These are phyloP conservation scores for Pyrus communis DNA, from an alignment of 306 rosid genomes.

Conservation along the genomic window DNA sequence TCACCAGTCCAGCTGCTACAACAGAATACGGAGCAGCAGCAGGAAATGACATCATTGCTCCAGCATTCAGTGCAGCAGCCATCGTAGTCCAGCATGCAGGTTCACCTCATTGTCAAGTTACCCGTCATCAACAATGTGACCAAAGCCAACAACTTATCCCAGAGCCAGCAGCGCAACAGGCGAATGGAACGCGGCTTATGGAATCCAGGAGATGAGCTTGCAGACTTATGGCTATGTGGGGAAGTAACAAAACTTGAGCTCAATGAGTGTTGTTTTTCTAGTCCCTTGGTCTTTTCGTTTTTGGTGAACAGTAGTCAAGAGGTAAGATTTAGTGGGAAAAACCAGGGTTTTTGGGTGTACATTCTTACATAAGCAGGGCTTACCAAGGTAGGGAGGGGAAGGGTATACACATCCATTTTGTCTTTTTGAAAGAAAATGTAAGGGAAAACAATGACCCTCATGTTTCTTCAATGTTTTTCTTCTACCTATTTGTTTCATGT, in stretches of 20 bases:
- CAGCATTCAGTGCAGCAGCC: background rate
- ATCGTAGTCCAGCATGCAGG: background rate
- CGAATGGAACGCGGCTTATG: background rate
- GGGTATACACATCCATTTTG: background rate
- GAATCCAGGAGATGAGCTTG: background rate
- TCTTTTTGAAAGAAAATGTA: background rate
- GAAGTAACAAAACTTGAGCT: background rate
- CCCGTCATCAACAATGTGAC: background rate
- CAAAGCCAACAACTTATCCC: constrained; percentile 2
- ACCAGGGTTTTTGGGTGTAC: background rate
- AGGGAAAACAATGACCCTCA: background rate
- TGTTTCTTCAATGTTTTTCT: background rate
- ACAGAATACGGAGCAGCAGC: background rate
- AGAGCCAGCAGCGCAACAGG: background rate
- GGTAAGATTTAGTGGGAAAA: background rate
- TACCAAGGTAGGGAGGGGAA: background rate
- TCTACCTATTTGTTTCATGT: background rate
- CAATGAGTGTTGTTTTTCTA: background rate
- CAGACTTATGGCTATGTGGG: constrained; percentile 1
- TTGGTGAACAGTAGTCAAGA: background rate
- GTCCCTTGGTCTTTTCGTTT: background rate
- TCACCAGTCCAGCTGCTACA: background rate
- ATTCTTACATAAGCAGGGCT: background rate
- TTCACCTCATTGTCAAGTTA: background rate
- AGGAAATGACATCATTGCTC: background rate